phyloP scores from a whole-genome alignment of 495 filamentous ascomycete species.

The Elasticomyces elasticus region DNA sequence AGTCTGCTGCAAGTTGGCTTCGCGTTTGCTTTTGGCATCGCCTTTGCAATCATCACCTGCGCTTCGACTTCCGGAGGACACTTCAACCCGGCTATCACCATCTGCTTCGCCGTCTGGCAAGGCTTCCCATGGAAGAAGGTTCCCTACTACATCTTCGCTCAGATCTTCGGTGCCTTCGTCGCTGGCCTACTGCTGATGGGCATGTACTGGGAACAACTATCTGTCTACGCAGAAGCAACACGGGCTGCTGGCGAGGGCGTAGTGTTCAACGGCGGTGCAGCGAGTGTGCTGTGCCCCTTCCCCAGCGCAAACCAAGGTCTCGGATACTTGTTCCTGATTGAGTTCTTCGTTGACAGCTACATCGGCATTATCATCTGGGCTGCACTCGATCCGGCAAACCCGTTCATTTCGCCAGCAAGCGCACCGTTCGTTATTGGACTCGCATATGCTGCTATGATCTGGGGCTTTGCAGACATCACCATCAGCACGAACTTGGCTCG shows the following conservation, averaged over 20 bases:
- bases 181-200: constrained; percentile 42
- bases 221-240: constrained; percentile 29
- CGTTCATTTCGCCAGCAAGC: constrained; percentile 37
- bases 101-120: constrained; percentile 43
- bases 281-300: constrained; percentile 38
- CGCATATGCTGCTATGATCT: constrained; percentile 32
- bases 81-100: constrained; percentile 36
- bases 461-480: constrained; percentile 37
- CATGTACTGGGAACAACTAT: constrained; percentile 40
- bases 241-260: constrained; percentile 27
- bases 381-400: constrained; percentile 44
- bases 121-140: constrained; percentile 45
- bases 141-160: constrained; percentile 43
- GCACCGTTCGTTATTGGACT: constrained; percentile 44
- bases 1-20: constrained; percentile 41
- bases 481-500: constrained; percentile 45
- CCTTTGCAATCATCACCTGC: constrained; percentile 46
- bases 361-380: constrained; percentile 47
- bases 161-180: constrained; percentile 44
- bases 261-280: constrained; percentile 40
- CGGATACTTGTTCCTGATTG: constrained; percentile 43
- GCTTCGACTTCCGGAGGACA: constrained; percentile 44
- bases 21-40: constrained; percentile 44
- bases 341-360: constrained; percentile 46
- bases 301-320: constrained; percentile 37